Base-by-base conservation (phyloP, 148 eudicot genomes). In the Salicornia ramosissima region DNA sequence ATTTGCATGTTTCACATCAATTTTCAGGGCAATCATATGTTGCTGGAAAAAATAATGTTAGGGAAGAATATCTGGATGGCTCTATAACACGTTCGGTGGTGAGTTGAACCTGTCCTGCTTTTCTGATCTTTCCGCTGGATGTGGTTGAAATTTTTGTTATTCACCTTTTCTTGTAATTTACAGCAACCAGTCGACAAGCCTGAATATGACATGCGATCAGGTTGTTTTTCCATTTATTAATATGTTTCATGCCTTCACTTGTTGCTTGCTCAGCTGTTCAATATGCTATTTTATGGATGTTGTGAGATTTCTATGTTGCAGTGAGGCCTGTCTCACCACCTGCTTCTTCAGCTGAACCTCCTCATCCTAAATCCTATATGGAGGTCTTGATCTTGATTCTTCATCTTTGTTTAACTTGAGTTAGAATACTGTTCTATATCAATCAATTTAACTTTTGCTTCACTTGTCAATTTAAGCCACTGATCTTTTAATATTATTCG, bases 351-450 rank as follows among this genome's bases (percentile, higher is more conserved):
- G 80, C 75, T 42, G 86, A 86, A 70, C 91, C 93, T 55, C 93
- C 91, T 74, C 97, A 89, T 64, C 87, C 93, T 10, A 83, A 82
- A 69, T 87, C 91, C 18, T 94, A 88, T 52, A 80, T 75, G 82
- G 99, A 91, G 90, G 99, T 79, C 13, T 28, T 66, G 13, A 24
- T 49, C 58, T 55, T 12, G 30, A 34, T 62, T 58, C 65, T 63
- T 31, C 53, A 21, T 62, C 45, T 9, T 42, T 64, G 57, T 34
- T 45, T 22, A 15, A 6, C 4, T 65, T 58, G 25, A 8, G 33
- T 33, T 40, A 36, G 62, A 26, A 15, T 49, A 31, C 16, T 71
- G 30, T 69, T 43, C n/a, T 42, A 3, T 16, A 16, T 55, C 31
- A 14, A 57, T 70, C 21, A 19, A 14, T 2, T 69, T 60, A 46